These are phyloP conservation scores for Serendipita sp. DNA, from an alignment of 768 basidiomycete species.

Conservation along the genomic window DNA sequence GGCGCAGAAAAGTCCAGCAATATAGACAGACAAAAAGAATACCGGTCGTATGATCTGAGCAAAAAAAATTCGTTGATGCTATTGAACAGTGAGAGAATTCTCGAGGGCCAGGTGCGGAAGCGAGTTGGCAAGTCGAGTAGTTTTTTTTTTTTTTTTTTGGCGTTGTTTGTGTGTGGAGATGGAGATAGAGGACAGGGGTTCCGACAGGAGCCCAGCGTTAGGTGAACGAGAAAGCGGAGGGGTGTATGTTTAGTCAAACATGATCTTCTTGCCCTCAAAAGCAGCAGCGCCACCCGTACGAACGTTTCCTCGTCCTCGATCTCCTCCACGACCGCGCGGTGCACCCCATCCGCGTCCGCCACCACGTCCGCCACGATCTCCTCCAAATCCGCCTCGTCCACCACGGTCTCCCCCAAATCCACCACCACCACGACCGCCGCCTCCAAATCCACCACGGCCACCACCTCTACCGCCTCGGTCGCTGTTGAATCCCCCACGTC, in stretches of 20 bases:
- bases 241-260: constrained; percentile 23
- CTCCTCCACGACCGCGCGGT: constrained; percentile 13
- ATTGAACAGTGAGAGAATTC: too few species aligned
- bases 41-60: too few species aligned
- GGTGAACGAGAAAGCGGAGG: too few species aligned
- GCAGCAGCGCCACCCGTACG: constrained; percentile 49
- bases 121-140: too few species aligned
- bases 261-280: constrained; percentile 52
- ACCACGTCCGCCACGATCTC: constrained; percentile 27
- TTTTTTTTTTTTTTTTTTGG: too few species aligned
- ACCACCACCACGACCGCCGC: constrained; percentile 16
- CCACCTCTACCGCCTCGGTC: constrained; percentile 8
- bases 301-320: constrained; percentile 26
- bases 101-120: too few species aligned
- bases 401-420: constrained; percentile 25
- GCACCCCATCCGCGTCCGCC: constrained; percentile 23
- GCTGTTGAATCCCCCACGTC: constrained; percentile 13
- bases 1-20: too few species aligned
- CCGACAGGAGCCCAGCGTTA: too few species aligned
- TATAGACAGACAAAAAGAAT: too few species aligned
- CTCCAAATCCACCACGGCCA: constrained; percentile 3
- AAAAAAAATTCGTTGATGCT: too few species aligned
- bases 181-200: too few species aligned
- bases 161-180: too few species aligned
- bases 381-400: constrained; percentile 17